Evolutionary conservation across 169 alveolate genomes (phyloP), one percentile per base, ranked within the genome.

Genomic region (Plasmodium berghei): DNA sequence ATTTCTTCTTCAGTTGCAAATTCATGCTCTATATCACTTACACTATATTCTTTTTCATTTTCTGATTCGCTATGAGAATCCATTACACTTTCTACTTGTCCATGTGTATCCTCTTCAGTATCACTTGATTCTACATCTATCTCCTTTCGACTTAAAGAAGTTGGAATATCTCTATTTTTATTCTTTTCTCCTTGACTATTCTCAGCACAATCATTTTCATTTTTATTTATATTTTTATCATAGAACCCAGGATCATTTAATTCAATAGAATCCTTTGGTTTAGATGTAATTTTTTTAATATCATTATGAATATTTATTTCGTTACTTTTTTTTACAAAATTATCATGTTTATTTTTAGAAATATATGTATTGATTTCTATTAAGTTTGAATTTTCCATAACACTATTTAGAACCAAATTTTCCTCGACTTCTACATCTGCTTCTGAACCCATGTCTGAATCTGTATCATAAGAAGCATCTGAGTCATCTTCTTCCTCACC

Each of bases 401-500:
- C n/a, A n/a, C n/a, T n/a, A n/a, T n/a, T n/a, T n/a, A n/a, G n/a
- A n/a, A n/a, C n/a, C n/a, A n/a, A n/a, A n/a, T n/a, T n/a, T 5
- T 69, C 77, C 28, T 12, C 52, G 12, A 12, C 42, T 52, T 52
- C 77, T 16, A 1, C n/a, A 52, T 52, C 59, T 52, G 8, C 18
- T 52, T 52, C 59, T 6, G 59, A 52, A 14, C 18, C 59, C 18
- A 52, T 9, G 9, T 52, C 59, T 52, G 18, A 12, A n/a, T 52
- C 16, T 48, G 0, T 52, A 14, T 5, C 10, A 52, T 52, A 12
- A 14, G n/a, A 6, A 14, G 59, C 0, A 14, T 52, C n/a, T 34
- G 42, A 34, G 3, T 67, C 67, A 26, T 22, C 67, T 1, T 22
- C 80, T 70, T 46, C 67, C 24, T 48, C 75, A 26, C 20, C 64